Base-by-base conservation (phyloP, 768 basidiomycete genomes). In the Mycena albidolilacea region DNA sequence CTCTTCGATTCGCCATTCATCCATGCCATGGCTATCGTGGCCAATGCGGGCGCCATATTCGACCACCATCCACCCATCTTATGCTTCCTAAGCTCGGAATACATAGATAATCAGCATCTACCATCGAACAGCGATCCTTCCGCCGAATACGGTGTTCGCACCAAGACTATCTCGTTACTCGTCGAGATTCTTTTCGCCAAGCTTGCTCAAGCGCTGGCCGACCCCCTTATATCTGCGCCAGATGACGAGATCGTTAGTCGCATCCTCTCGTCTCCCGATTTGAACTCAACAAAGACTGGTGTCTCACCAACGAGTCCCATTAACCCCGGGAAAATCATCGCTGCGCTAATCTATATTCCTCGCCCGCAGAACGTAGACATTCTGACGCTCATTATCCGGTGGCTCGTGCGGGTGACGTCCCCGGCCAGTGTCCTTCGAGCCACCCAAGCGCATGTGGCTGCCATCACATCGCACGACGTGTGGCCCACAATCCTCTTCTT, bases 401-500 rank as follows among this genome's bases (percentile, higher is more conserved):
- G 73, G 73, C 73, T 74, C 3, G 60, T 70, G 30, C 73, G 61
- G 23, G n/a, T 14, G n/a, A 70, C 73, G 15, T 74, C 73, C 10
- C 69, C 73, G 39, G 43, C 58, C 43, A 43, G 48, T 7, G 69
- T 74, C 7, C 43, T 74, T 14, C 64, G 35, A 7, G 73, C 73
- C 2, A 55, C 52, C 0, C 64, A 74, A 6, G 60, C 41, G 19
- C 68, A 66, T 44, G 58, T 74, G 30, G 65, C 41, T 3, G 39
- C 64, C 15, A 61, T 67, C 17, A 63, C 39, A 2, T 17, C n/a
- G 1, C 50, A 57, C 57, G 72, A 73, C 52, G 48, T 70, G 15
- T 69, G 67, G 73, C 68, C 73, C 0, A 74, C 73, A 1, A 55
- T 74, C 17, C 65, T 74, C 35, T 74, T 74, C 60, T 74, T 70